phyloP scores from a whole-genome alignment of 2,329 filamentous ascomycete species.

The Xylariaceae sp. region DNA sequence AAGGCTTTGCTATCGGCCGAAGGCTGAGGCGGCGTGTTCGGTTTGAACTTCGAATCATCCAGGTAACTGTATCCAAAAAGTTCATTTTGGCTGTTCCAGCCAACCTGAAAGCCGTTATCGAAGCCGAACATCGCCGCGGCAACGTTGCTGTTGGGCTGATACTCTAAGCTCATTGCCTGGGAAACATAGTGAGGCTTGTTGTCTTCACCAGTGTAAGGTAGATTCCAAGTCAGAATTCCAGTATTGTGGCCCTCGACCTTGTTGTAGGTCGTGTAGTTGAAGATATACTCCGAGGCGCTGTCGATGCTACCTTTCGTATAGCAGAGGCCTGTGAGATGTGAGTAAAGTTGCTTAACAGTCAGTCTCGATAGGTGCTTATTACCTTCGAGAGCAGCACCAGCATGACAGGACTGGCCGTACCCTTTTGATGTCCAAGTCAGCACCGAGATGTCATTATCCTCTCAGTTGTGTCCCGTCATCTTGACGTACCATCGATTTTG shows the following conservation, averaged over 20 bases:
- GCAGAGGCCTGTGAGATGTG: conserved; percentile 30
- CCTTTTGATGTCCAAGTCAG: conserved; percentile 20
- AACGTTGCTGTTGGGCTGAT: conserved; percentile 30
- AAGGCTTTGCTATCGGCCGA: conserved; percentile 12
- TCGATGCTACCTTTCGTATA: conserved; percentile 15
- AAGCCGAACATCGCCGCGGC: conserved; percentile 29
- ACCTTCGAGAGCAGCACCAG: conserved; percentile 29
- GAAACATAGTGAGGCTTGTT: conserved; percentile 10
- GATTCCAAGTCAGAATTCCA: conserved; percentile 32
- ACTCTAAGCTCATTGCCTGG: conserved; percentile 24
- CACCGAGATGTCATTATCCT: not conserved
- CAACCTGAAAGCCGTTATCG: conserved; percentile 14
- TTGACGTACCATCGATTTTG: conserved; percentile 28
- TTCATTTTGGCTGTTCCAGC: conserved; percentile 30
- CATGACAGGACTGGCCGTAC: conserved; percentile 33
- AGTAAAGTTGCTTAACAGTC: no score
- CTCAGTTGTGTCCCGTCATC: not conserved
- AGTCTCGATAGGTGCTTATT: no score
- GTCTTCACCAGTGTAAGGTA: conserved; percentile 21
- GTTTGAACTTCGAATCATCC: conserved; percentile 29
- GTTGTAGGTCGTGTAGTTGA: conserved; percentile 31
- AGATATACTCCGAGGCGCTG: conserved; percentile 28
- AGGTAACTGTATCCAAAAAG: conserved; percentile 27
- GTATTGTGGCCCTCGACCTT: conserved; percentile 15
- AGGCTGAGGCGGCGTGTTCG: conserved; percentile 17